Evolutionary conservation across 73 alveolate species (phyloP).

Genomic region (Breviolum minutum): DNA sequence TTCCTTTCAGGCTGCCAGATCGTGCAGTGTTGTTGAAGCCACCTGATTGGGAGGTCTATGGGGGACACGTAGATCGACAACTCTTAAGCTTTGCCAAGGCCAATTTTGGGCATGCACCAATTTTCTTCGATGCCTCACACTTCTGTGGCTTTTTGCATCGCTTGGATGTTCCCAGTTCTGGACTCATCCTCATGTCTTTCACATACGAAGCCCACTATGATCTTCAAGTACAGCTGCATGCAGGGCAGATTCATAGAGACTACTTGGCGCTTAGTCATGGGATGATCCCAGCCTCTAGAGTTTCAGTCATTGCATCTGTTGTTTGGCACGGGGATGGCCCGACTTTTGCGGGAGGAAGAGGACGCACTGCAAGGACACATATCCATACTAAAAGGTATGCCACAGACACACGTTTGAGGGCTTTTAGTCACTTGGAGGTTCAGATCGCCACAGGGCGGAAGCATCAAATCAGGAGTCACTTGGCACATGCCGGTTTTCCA

Average conservation of each 20-base stretch:
- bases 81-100: conserved; percentile 12
- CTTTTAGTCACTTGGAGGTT: conserved; percentile 41
- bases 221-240: conserved; percentile 52
- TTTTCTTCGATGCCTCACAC: neutral
- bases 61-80: conserved; percentile 21
- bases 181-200: neutral
- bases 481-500: conserved; percentile 40
- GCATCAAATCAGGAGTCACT: conserved; percentile 69
- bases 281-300: neutral
- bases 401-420: neutral
- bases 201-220: conserved; percentile 40
- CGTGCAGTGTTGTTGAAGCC: conserved; percentile 59
- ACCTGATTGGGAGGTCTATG: conserved; percentile 90
- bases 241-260: neutral
- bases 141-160: conserved; percentile 39
- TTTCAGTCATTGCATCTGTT: neutral
- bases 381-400: neutral
- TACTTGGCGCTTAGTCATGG: conserved; percentile 56
- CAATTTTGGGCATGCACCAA: conserved; percentile 5
- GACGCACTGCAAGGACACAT: conserved; percentile 22
- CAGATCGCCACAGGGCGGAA: conserved; percentile 64
- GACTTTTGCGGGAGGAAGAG: conserved; percentile 60
- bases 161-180: conserved; percentile 51
- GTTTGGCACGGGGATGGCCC: conserved; percentile 74
- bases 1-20: neutral